Evolutionary conservation across 805 yeast genomes (phyloP).

Genomic region (Starmera caribaea): DNA sequence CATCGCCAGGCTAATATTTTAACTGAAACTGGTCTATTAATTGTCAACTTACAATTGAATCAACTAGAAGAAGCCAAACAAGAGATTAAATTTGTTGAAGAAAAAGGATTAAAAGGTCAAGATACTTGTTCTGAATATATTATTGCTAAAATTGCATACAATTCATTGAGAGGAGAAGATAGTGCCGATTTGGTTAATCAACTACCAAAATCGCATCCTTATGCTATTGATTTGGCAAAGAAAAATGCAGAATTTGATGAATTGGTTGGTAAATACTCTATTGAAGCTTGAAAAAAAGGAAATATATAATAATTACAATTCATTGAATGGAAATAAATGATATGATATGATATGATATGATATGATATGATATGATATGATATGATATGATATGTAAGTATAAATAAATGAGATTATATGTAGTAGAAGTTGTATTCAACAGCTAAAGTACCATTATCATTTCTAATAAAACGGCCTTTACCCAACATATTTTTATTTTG

Average conservation of each 20-base stretch:
- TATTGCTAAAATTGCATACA: slow-evolving; percentile 57
- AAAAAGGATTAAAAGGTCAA: slow-evolving; percentile 29
- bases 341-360: background rate
- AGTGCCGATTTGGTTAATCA: slow-evolving; percentile 28
- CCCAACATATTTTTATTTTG: slow-evolving; percentile 39
- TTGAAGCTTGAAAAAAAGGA: slow-evolving; percentile 11
- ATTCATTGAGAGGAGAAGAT: slow-evolving; percentile 41
- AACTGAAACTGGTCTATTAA: slow-evolving; percentile 54
- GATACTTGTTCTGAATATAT: slow-evolving; percentile 38
- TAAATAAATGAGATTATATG: slow-evolving; percentile 6
- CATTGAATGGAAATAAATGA: background rate
- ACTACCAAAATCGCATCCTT: slow-evolving; percentile 47
- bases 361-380: background rate
- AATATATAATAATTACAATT: too few species aligned
- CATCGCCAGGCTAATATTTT: slow-evolving; percentile 40
- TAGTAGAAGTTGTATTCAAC: slow-evolving; percentile 45
- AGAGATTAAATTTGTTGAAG: slow-evolving; percentile 36
- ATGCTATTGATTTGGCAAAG: slow-evolving; percentile 46
- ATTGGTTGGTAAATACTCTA: slow-evolving; percentile 50
- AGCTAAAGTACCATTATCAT: slow-evolving; percentile 30
- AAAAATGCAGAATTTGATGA: slow-evolving; percentile 60
- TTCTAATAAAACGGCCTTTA: slow-evolving; percentile 49
- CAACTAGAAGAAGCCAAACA: slow-evolving; percentile 80
- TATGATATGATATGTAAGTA: background rate
- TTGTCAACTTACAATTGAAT: slow-evolving; percentile 67